These are phyloP conservation scores for Aegle marmelos DNA, from an alignment of 345 rosid species.

Conservation along the genomic window DNA sequence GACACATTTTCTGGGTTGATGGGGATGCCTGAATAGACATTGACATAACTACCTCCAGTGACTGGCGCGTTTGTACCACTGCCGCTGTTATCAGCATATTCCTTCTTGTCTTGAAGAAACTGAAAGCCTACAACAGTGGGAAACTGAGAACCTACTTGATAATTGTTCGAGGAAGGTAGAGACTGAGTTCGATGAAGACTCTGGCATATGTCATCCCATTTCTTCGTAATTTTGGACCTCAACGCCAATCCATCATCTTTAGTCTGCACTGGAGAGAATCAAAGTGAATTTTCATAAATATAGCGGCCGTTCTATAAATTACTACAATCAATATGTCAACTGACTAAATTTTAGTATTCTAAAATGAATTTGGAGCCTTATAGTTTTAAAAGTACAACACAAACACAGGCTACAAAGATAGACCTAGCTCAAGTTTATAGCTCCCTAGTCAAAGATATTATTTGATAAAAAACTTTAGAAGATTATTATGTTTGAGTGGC, in stretches of 20 bases:
- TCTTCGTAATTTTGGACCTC: constrained; percentile 35
- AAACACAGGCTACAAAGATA: not conserved
- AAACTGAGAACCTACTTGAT: constrained; percentile 20
- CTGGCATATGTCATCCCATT: constrained; percentile 44
- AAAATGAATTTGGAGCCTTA: not conserved
- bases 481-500: not conserved
- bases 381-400: not conserved
- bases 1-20: constrained; percentile 24
- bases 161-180: constrained; percentile 14
- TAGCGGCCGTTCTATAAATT: constrained; percentile 6
- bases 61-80: constrained; percentile 13
- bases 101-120: constrained; percentile 28
- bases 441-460: not conserved
- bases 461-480: not conserved
- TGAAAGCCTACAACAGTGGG: constrained; percentile 36
- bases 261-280: constrained; percentile 64
- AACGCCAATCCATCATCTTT: constrained; percentile 43
- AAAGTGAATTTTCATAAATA: constrained; percentile 37
- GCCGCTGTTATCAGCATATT: constrained; percentile 21
- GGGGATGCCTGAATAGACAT: constrained; percentile 22
- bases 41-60: constrained; percentile 19
- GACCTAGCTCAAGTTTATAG: not conserved
- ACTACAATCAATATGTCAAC: not conserved
- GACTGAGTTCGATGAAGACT: constrained; percentile 32
- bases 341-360: not conserved